Evolutionary conservation across 306 rosid species (phyloP).

Genomic region (Mimosa bimucronata): DNA sequence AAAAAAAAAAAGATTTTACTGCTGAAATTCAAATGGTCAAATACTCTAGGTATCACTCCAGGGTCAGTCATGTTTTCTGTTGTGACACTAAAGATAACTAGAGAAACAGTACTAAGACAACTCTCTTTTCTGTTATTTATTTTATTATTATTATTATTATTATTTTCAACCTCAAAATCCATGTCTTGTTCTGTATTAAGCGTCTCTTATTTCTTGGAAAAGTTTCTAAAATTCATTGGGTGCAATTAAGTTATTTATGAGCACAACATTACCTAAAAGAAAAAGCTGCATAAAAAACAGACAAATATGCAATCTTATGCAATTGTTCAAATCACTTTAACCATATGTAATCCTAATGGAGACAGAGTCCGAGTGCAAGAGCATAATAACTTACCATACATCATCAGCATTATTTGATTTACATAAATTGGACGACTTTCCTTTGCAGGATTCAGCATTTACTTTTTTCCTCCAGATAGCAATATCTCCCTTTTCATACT

Average conservation of each 20-base stretch:
- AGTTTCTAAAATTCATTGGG: background rate
- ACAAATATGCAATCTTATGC: conserved; percentile 5
- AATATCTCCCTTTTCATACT: conserved; percentile 93
- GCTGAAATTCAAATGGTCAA: conserved; percentile 3
- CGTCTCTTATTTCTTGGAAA: background rate
- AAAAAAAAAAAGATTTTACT: background rate
- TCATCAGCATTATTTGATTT: conserved; percentile 67
- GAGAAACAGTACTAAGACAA: conserved; percentile 7
- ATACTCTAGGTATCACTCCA: background rate
- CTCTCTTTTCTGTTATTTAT: background rate
- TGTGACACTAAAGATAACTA: conserved; percentile 16
- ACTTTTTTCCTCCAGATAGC: conserved; percentile 86
- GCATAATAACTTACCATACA: conserved; percentile 68
- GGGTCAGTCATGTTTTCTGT: background rate
- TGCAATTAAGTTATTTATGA: conserved; percentile 13
- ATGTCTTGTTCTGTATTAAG: conserved; percentile 4
- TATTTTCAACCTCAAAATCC: conserved; percentile 3
- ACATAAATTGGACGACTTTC: conserved; percentile 55
- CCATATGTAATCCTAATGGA: background rate
- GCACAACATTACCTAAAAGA: background rate
- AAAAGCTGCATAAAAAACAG: conserved; percentile 3
- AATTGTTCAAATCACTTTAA: conserved; percentile 15
- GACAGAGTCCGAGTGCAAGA: conserved; percentile 8
- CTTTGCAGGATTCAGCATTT: conserved; percentile 70
- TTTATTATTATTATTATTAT: too few relatives aligned